Evolutionary conservation across 306 rosid genomes (phyloP), one percentile per base, ranked within the genome.

Genomic region (Echinosophora koreensis): DNA sequence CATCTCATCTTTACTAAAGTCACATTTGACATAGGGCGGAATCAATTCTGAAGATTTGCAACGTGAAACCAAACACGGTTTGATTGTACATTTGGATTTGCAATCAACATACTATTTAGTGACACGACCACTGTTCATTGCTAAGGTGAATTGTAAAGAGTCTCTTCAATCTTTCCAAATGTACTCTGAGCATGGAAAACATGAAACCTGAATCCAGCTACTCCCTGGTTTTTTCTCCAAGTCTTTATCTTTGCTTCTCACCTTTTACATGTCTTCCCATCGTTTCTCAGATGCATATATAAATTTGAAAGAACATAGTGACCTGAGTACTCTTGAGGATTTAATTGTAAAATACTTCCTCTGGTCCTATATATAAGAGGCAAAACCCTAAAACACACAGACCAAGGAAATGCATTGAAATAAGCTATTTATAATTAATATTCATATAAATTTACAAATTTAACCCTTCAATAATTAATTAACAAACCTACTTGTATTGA

Each of bases 211-310:
- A 75, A 83, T 83, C 90, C 87, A 81, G 69, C 86, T 87, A 71
- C 82, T 75, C 41, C 84, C 86, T 47, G 84, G 88, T 75, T 78
- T 81, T 82, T 78, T 81, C 57, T 78, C 77, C 80, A 81, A 39
- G 72, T 84, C 82, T 62, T 70, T 81, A 47, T 81, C 84, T 74
- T 74, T 86, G 70, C 58, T 78, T 79, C 84, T 71, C 54, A 84
- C 81, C 76, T 76, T 66, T 67, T 83, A 84, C 90, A 86, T 82
- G 61, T 81, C 84, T 65, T 81, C 65, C 90, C 88, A 81, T 59
- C 67, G 68, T 57, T 81, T 74, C 34, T 77, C 47, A 66, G 59
- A 81, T 34, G 90, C 87, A 71, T 69, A 84, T 59, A 86, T 22
- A 0, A 74, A 70, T 86, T 86, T 61, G 82, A 71, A 70, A 86